Evolutionary conservation across 169 alveolate species (phyloP).

Genomic region (Plasmodium malariae): DNA sequence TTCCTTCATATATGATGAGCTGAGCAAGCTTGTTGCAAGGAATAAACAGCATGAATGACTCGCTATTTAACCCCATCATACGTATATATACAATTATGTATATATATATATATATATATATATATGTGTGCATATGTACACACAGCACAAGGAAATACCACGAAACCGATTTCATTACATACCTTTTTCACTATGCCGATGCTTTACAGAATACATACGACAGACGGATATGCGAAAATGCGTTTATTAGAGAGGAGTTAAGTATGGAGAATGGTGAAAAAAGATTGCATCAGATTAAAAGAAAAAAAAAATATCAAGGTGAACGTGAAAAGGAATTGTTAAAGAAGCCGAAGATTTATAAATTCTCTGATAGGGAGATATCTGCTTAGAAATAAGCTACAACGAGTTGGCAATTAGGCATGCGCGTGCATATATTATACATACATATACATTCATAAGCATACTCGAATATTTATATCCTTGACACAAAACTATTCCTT

Average conservation of each 20-base stretch:
- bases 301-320: slow-evolving; percentile 2
- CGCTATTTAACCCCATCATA: too few relatives aligned
- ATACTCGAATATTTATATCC: too few relatives aligned
- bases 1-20: not conserved
- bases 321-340: slow-evolving; percentile 1
- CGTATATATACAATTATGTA: not conserved
- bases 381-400: too few relatives aligned
- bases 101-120: not conserved
- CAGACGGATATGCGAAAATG: not conserved
- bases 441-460: not conserved
- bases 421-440: not conserved
- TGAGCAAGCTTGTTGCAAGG: too few relatives aligned
- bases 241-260: not conserved
- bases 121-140: too few relatives aligned
- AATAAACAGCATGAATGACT: too few relatives aligned
- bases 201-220: not conserved
- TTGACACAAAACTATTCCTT: not conserved
- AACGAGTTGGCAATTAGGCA: not conserved
- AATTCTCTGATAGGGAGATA: slow-evolving; percentile 7
- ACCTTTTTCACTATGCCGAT: too few relatives aligned
- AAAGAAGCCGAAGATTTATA: slow-evolving; percentile 6
- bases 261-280: slow-evolving; percentile 21
- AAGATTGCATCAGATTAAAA: slow-evolving; percentile 21
- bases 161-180: too few relatives aligned
- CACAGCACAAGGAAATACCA: too few relatives aligned